Conservation (phyloP, 1,284 basidiomycete genomes). For the Cystobasidium pallidum region DNA sequence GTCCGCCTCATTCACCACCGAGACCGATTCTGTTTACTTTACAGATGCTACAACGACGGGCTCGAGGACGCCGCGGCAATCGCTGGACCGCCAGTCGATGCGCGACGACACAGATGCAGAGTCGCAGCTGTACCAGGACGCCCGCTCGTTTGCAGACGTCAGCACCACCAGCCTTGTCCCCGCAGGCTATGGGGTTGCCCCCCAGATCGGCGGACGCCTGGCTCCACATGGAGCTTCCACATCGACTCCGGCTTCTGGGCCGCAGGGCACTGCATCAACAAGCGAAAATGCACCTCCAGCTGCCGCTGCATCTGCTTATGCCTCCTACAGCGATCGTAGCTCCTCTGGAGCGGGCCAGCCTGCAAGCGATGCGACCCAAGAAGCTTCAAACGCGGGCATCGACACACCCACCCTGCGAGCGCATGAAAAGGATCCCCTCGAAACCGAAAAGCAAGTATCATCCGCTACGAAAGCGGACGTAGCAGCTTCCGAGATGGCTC, state of each 20-base stretch:
- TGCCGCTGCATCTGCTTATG: background rate
- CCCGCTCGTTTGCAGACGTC: conserved; percentile 32
- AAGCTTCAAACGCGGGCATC: conserved; percentile 19
- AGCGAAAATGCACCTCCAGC: background rate
- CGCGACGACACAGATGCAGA: conserved; percentile 31
- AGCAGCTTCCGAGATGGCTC: conserved; percentile 20
- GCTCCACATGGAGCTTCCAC: conserved; percentile 19
- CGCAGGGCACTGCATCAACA: background rate
- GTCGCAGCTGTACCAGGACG: conserved; percentile 33
- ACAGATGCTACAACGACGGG: conserved; percentile 20
- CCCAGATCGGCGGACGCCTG: conserved; percentile 10
- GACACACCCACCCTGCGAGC: conserved; percentile 26
- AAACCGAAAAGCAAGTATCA: background rate
- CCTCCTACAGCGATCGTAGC: background rate
- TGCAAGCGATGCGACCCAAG: conserved; percentile 3
- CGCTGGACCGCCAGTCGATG: conserved; percentile 6
- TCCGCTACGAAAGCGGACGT: conserved; percentile 13
- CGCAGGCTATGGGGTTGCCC: background rate
- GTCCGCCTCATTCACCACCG: conserved; percentile 2
- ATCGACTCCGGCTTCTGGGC: background rate
- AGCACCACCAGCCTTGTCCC: conserved; percentile 29
- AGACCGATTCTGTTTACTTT: conserved; percentile 15
- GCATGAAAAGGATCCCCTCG: conserved; percentile 27
- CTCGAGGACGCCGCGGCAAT: conserved; percentile 12
- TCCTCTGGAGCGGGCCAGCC: background rate